Evolutionary conservation across 495 filamentous ascomycete species (phyloP).

Genomic region (Ascodesmis nigricans): DNA sequence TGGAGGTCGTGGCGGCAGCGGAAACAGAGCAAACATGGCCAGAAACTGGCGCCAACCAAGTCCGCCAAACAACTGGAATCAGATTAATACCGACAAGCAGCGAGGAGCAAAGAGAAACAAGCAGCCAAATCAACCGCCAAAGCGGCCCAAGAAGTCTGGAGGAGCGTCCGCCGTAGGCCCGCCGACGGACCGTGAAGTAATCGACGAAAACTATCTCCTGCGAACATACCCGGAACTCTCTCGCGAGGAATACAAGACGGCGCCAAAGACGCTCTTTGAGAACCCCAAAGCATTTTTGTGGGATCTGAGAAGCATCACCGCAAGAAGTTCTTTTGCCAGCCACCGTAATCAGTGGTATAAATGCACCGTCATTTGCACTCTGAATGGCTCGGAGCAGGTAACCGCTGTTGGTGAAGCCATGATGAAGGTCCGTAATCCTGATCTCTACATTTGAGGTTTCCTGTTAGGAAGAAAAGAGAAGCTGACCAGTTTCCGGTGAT

Average conservation of each 20-base stretch:
- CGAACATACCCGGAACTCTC: constrained; percentile 10
- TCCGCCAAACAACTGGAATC: not conserved
- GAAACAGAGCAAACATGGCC: constrained; percentile 7
- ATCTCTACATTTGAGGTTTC: not conserved
- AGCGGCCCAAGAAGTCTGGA: not conserved
- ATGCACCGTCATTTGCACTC: constrained; percentile 19
- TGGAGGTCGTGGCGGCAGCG: no score
- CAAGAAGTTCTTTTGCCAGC: constrained; percentile 11
- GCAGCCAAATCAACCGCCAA: constrained; percentile 1
- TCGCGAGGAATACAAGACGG: constrained; percentile 13
- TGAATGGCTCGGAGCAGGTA: constrained; percentile 14
- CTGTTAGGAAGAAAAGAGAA: not conserved
- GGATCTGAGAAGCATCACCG: constrained; percentile 12
- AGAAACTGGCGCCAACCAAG: constrained; percentile 12
- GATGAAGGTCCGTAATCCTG: constrained; percentile 16
- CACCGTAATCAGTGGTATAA: constrained; percentile 3
- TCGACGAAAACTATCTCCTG: constrained; percentile 14
- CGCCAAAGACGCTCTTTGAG: constrained; percentile 16
- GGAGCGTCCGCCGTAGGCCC: not conserved
- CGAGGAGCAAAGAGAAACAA: constrained; percentile 6
- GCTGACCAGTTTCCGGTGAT: not conserved
- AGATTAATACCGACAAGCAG: not conserved
- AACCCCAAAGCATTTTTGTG: constrained; percentile 17
- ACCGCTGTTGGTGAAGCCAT: constrained; percentile 21
- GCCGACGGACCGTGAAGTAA: constrained; percentile 7